Percentiles rank a stretch among this genome's conserved stretches.
Evolutionary conservation across 352 stramenopile species (phyloP).

Genomic region (Phytophthora pseudosyringae): DNA sequence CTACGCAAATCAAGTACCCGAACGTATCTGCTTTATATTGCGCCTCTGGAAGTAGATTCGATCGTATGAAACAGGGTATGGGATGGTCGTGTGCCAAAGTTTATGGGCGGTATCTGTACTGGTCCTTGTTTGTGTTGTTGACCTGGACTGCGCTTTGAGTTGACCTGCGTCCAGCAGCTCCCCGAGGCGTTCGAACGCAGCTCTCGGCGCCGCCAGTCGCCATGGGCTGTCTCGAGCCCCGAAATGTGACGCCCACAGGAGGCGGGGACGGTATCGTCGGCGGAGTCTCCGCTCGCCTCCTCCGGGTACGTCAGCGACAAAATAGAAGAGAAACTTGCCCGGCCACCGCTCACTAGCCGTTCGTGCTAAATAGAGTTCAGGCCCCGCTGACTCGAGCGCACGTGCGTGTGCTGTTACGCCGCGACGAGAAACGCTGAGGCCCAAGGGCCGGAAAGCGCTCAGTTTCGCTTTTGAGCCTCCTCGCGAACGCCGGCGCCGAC

Average conservation of each 20-base stretch:
- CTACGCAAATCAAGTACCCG: too few relatives aligned
- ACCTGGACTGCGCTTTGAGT: conserved; percentile 1
- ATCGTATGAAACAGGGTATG: too few relatives aligned
- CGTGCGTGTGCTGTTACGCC: conserved; percentile 28
- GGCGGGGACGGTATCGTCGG: neutral
- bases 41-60: too few relatives aligned
- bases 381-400: neutral
- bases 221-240: conserved; percentile 33
- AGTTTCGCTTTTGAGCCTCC: conserved; percentile 36
- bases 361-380: conserved; percentile 32
- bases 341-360: conserved; percentile 23
- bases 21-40: too few relatives aligned
- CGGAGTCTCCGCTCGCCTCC: neutral
- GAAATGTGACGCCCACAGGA: too few relatives aligned
- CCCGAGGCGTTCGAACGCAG: conserved; percentile 12
- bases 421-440: conserved; percentile 26
- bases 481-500: conserved; percentile 2
- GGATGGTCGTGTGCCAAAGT: too few relatives aligned
- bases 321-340: conserved; percentile 34
- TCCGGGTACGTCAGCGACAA: conserved; percentile 32
- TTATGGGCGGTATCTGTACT: too few relatives aligned
- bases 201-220: conserved; percentile 13
- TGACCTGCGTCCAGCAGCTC: conserved; percentile 15
- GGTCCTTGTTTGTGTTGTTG: too few relatives aligned
- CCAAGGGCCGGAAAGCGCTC: conserved; percentile 10